These are phyloP conservation scores for Trifolium repens DNA, from an alignment of 306 rosid genomes.

Conservation along the genomic window DNA sequence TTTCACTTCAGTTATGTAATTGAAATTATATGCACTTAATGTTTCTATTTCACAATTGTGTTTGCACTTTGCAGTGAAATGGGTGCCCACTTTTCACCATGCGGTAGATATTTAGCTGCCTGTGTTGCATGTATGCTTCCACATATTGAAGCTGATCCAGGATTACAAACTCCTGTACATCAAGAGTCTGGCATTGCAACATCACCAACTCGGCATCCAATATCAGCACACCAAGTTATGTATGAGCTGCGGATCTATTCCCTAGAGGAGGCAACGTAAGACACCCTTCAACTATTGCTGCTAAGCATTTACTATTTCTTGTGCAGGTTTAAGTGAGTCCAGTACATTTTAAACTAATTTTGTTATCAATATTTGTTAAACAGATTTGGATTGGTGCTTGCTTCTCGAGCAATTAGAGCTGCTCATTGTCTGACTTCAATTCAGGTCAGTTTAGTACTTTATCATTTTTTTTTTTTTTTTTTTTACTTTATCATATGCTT, in stretches of 20 bases:
- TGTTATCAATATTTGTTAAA: constrained; percentile 34
- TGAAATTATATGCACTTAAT: constrained; percentile 1
- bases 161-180: constrained; percentile 66
- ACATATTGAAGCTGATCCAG: constrained; percentile 84
- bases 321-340: constrained; percentile 14
- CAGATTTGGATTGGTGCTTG: constrained; percentile 89
- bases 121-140: constrained; percentile 98
- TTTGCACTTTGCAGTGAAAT: constrained; percentile 92
- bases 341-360: constrained; percentile 15
- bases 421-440: constrained; percentile 98
- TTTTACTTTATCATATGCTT: constrained; percentile 33
- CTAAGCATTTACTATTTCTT: constrained; percentile 28
- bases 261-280: constrained; percentile 90
- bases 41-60: constrained; percentile 34
- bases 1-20: constrained; percentile 1
- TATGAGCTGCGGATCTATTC: constrained; percentile 97
- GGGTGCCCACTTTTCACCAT: constrained; percentile 99
- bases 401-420: constrained; percentile 91
- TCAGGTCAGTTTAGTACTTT: constrained; percentile 66
- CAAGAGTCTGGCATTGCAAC: constrained; percentile 75
- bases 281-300: constrained; percentile 33
- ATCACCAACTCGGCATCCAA: constrained; percentile 96
- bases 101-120: constrained; percentile 97
- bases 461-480: too few species aligned
- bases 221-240: constrained; percentile 88